Evolutionary conservation across 768 basidiomycete genomes (phyloP), one percentile per base, ranked within the genome.

Genomic region (Holtermanniella nyarrowii): DNA sequence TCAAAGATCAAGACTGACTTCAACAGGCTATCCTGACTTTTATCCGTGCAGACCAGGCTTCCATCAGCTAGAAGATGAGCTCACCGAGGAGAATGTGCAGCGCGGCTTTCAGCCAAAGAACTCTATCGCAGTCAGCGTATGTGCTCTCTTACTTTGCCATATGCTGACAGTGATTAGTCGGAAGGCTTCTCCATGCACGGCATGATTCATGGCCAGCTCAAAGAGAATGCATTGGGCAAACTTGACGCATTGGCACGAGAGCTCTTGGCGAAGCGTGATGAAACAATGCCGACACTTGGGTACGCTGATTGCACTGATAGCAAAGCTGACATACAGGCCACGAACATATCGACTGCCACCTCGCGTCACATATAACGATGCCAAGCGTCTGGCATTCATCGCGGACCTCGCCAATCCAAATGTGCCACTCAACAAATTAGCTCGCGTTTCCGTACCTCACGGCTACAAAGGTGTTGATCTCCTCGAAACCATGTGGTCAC

Each of bases 51-150:
- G 69, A 55, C 69, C 69, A n/a, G 69, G 69, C 3, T 64, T 61
- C 26, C 44, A 55, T 39, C 69, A 70, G 43, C 59, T 62, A 0
- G 69, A 70, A 44, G 69, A 70, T 49, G 61, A 63, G 0, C 48
- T 70, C n/a, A 70, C 69, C 2, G 66, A 61, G 48, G 61, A 66
- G 26, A 68, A 66, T 48, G 69, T 70, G 50, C 64, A 66, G 49
- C 64, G 64, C 53, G 69, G 69, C 2, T 70, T 61, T 43, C 47
- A 55, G 13, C 59, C 60, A 26, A 62, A 59, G 44, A 50, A 53
- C 18, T 60, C 58, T 43, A 53, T 63, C 22, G 57, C 59, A n/a
- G 54, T 60, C 14, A 55, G 56, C 16, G 58, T 62, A 46, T 55
- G 58, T 50, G 0, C 11, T 7, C 37, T 26, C 20, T 39, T 5